Evolutionary conservation across 2,329 filamentous ascomycete genomes (phyloP).

Genomic region (Sarocladium brachiariae): DNA sequence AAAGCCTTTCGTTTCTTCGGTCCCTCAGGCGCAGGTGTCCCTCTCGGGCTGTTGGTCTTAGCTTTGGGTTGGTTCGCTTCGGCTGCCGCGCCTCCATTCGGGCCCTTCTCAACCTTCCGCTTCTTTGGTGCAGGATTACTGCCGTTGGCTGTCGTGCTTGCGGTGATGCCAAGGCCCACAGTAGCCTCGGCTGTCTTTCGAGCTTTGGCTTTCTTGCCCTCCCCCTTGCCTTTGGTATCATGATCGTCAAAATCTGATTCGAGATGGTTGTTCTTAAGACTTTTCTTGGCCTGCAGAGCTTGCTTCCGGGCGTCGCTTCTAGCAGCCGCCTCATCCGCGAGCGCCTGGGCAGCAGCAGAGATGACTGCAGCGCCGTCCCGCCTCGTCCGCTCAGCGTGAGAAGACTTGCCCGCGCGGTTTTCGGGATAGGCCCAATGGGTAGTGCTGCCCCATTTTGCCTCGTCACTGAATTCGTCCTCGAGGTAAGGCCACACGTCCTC

Average conservation of each 20-base stretch:
- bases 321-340: constrained; percentile 77
- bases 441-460: constrained; percentile 85
- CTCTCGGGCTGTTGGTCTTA: constrained; percentile 58
- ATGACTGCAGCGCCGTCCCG: constrained; percentile 73
- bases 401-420: constrained; percentile 61
- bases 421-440: constrained; percentile 95
- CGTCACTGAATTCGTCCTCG: constrained; percentile 84
- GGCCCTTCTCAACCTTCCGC: constrained; percentile 70
- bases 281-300: constrained; percentile 69
- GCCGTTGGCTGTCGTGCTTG: constrained; percentile 42
- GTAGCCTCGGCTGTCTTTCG: constrained; percentile 52
- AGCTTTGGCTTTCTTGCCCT: constrained; percentile 60
- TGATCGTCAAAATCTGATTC: constrained; percentile 78
- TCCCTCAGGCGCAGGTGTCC: constrained; percentile 59
- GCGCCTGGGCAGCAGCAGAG: constrained; percentile 66
- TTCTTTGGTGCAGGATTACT: constrained; percentile 61
- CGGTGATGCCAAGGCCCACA: constrained; percentile 61
- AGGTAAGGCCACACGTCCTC: constrained; percentile 84
- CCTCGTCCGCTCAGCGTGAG: constrained; percentile 64
- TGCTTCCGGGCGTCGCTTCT: constrained; percentile 82
- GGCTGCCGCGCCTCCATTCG: constrained; percentile 44
- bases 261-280: constrained; percentile 53
- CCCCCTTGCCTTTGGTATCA: constrained; percentile 28
- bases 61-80: constrained; percentile 51
- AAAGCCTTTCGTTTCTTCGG: constrained; percentile 67